These are phyloP conservation scores for Striga asiatica DNA, from an alignment of 257 asterid genomes.

Conservation along the genomic window DNA sequence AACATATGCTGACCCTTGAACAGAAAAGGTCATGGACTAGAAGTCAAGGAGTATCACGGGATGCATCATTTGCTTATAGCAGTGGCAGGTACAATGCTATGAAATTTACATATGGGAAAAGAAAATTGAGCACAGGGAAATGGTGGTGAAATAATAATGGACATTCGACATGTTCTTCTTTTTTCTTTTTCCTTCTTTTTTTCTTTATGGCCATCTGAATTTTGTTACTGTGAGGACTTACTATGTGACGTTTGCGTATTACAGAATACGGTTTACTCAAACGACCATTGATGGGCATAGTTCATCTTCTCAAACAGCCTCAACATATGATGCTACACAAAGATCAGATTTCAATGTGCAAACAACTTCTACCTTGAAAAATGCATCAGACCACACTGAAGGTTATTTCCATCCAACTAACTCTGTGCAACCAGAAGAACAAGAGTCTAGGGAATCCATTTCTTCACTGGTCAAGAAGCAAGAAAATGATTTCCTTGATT, in stretches of 20 bases:
- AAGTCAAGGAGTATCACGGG: constrained; percentile 41
- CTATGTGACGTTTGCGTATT: constrained; percentile 17
- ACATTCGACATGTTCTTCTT: neutral
- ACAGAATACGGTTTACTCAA: constrained; percentile 44
- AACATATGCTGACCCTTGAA: constrained; percentile 26
- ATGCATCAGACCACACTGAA: constrained; percentile 37
- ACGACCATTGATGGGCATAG: constrained; percentile 32
- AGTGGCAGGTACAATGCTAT: constrained; percentile 51
- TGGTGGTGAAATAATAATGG: constrained; percentile 11
- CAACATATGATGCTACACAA: constrained; percentile 30
- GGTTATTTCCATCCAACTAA: constrained; percentile 39
- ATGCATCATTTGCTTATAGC: constrained; percentile 52
- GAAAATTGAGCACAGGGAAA: constrained; percentile 1
- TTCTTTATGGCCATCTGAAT: neutral
- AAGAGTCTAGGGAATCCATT: constrained; percentile 40
- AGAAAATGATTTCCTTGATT: constrained; percentile 35
- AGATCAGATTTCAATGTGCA: constrained; percentile 44
- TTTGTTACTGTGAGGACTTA: constrained; percentile 4
- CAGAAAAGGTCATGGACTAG: constrained; percentile 73
- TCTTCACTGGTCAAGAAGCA: constrained; percentile 40
- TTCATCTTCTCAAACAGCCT: constrained; percentile 47
- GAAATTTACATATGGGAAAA: neutral
- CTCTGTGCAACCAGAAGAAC: constrained; percentile 50
- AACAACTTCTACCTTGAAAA: constrained; percentile 40
- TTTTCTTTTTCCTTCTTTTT: too few species aligned